These are phyloP conservation scores for Anthracocystis panici-leucophaei DNA, from an alignment of 1,284 basidiomycete genomes.

Conservation along the genomic window DNA sequence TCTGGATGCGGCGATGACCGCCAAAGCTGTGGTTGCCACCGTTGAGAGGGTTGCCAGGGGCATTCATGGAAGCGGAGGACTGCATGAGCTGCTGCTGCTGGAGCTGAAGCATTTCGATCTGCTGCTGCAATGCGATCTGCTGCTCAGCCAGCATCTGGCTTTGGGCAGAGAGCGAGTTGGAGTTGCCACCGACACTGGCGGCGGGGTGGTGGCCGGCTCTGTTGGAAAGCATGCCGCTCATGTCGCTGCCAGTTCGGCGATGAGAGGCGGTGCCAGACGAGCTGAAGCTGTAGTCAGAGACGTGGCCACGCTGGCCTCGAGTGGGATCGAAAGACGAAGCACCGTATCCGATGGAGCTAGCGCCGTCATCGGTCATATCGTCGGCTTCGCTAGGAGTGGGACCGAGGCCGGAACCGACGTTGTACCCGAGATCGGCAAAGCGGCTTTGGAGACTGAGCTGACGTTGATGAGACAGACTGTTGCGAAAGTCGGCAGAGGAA, in stretches of 20 bases:
- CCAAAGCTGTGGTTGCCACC: slow-evolving; percentile 30
- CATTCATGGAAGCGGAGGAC: slow-evolving; percentile 48
- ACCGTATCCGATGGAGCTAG: slow-evolving; percentile 59
- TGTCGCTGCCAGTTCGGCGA: slow-evolving; percentile 60
- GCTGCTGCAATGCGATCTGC: slow-evolving; percentile 71
- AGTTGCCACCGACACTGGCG: slow-evolving; percentile 84
- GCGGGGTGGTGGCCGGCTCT: slow-evolving; percentile 44
- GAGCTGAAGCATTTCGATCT: slow-evolving; percentile 70
- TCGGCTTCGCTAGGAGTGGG: slow-evolving; percentile 42
- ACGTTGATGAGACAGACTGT: slow-evolving; percentile 50
- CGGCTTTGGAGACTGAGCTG: slow-evolving; percentile 58
- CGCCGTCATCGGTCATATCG: slow-evolving; percentile 57
- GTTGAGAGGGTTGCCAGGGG: slow-evolving; percentile 26
- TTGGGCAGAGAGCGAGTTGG: slow-evolving; percentile 68
- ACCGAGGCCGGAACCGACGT: slow-evolving; percentile 32
- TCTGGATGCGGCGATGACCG: slow-evolving; percentile 87
- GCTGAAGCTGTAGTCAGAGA: slow-evolving; percentile 39
- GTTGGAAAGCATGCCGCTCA: slow-evolving; percentile 46
- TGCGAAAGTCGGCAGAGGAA: slow-evolving; percentile 33
- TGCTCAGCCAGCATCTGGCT: slow-evolving; percentile 74
- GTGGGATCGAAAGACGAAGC: slow-evolving; percentile 59
- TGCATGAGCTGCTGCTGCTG: slow-evolving; percentile 71
- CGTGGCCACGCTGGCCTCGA: slow-evolving; percentile 39
- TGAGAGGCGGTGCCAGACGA: slow-evolving; percentile 41
- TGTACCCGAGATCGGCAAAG: slow-evolving; percentile 63